Base-by-base conservation (phyloP, 2,329 filamentous ascomycete genomes). In the Kalaharituber pfeilii region DNA sequence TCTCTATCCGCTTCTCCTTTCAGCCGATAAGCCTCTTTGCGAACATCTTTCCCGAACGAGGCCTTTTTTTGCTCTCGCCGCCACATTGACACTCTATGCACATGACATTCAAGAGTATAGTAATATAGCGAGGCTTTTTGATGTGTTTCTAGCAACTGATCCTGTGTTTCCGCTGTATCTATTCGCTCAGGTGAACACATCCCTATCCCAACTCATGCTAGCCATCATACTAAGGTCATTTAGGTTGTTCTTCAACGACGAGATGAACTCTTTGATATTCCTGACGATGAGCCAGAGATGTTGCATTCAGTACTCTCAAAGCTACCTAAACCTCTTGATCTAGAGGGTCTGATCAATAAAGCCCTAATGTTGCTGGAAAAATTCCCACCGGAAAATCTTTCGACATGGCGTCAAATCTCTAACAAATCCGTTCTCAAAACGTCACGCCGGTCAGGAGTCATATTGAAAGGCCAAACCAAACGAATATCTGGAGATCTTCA, bases 51-150 rank as follows among this genome's bases (percentile, higher is more conserved):
- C 81, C 1, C 75, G 74, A 24, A 83, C 81, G 15, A 80, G 88
- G 65, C 89, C 91, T 1, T 95, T 88, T 68, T 98, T 94, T 67
- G 91, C 91, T 3, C 74, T 98, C 4, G 81, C 86, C n/a, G 87
- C 86, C 49, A 94, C 87, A 0, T 75, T 98, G 44, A 98, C 93
- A 29, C 81, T 98, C 72, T 98, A 95, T 68, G 87, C 91, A 18
- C 91, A 98, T 69, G 89, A 96, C 67, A 87, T 98, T 57, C 82
- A 91, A 68, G 80, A 82, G 42, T 95, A 94, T 66, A 78, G 78
- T 59, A 84, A 89, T 61, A 96, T 98, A 65, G 79, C 87, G 29
- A 79, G 91, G 24, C 72, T 98, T 1, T 98, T 95, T 67, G 91
- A 98, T 69, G 88, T 89, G 53, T 76, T 98, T 49, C 74, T 98